Evolutionary conservation across 176 grass and related monocot genomes (phyloP).

Genomic region (Eragrostis nindensis): DNA sequence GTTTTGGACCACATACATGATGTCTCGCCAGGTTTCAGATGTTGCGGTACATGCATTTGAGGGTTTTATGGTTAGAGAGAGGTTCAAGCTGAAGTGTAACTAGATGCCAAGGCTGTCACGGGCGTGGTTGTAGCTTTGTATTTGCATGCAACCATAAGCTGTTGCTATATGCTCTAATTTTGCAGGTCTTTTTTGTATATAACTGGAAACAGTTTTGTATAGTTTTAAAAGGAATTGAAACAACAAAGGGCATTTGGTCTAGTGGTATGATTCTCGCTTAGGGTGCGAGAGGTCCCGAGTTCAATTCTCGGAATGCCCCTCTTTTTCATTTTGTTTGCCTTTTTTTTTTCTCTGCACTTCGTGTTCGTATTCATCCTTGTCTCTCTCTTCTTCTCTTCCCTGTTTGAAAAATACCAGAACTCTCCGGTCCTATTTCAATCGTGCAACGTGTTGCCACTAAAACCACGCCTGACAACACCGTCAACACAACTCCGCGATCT

Average conservation of each 20-base stretch:
- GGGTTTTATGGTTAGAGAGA: not conserved
- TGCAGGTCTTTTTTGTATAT: no score
- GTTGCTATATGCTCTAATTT: not conserved
- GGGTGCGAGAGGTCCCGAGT: conserved; percentile 96
- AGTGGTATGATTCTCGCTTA: conserved; percentile 94
- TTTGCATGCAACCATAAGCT: not conserved
- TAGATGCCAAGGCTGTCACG: not conserved
- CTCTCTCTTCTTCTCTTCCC: no score
- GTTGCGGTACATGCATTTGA: not conserved
- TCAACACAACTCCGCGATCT: no score
- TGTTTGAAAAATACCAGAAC: no score
- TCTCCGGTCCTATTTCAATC: no score
- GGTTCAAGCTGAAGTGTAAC: not conserved
- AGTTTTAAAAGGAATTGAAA: not conserved
- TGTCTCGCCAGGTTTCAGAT: not conserved
- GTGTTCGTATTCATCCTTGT: no score
- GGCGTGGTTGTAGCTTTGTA: not conserved
- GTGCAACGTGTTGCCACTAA: no score
- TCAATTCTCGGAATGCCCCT: conserved; percentile 96
- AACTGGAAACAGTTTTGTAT: no score
- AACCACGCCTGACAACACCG: no score
- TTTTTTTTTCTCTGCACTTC: not conserved
- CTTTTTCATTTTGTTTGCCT: not conserved
- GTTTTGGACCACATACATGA: conserved; percentile 36
- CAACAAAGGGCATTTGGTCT: conserved; percentile 74